These are phyloP conservation scores for Monosporascus sp. DNA, from an alignment of 2,329 filamentous ascomycete genomes.

Conservation along the genomic window DNA sequence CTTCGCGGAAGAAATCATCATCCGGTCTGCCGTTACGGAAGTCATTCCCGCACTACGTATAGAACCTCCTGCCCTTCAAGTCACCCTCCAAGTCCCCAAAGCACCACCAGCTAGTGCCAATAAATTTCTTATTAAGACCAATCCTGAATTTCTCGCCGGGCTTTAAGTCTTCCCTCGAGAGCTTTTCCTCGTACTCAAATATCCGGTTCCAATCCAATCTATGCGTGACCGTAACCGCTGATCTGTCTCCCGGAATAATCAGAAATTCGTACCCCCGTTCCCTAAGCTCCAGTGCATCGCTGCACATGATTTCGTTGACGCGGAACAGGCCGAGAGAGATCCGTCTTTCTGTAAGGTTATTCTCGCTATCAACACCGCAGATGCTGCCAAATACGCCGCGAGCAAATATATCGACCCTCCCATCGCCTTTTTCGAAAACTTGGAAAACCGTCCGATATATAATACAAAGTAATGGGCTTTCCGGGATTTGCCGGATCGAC, in stretches of 20 bases:
- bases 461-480: constrained; percentile 4
- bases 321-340: constrained; percentile 5
- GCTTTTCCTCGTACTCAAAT: constrained; percentile 8
- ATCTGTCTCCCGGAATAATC: constrained; percentile 6
- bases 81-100: constrained; percentile 10
- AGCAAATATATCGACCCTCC: constrained; percentile 6
- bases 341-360: background rate
- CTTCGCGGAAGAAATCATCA: constrained; percentile 4
- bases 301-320: background rate
- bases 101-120: constrained; percentile 11
- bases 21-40: constrained; percentile 1
- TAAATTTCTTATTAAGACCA: background rate
- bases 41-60: constrained; percentile 3
- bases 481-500: background rate
- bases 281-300: constrained; percentile 4
- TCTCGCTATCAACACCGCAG: background rate
- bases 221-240: constrained; percentile 2
- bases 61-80: constrained; percentile 6
- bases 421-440: constrained; percentile 1
- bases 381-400: background rate
- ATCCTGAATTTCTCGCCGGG: constrained; percentile 6
- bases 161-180: constrained; percentile 1
- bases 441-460: constrained; percentile 2
- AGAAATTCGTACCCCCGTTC: constrained; percentile 8
- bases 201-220: constrained; percentile 8